A percentile compares a stretch with the other conserved stretches of the same genome.
Conservation (phyloP, 1,284 basidiomycete genomes). For the Ganoderma sp. region DNA sequence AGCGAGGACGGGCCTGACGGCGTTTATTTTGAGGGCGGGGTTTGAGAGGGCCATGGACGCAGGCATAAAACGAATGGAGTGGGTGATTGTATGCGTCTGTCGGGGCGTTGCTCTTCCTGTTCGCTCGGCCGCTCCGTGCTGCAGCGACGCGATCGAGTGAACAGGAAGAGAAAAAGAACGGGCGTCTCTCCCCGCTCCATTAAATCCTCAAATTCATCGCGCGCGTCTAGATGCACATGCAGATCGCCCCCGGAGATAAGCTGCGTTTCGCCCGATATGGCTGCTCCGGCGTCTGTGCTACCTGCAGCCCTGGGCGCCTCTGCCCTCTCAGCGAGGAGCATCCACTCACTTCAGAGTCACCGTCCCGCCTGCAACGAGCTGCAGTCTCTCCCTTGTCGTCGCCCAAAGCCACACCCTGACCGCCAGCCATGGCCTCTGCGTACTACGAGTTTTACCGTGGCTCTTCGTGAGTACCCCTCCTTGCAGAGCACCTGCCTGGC, state of each 20-base stretch:
- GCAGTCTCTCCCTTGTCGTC: neutral
- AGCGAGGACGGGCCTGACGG: slow-evolving; percentile 52
- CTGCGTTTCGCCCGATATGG: neutral
- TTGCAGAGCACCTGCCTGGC: slow-evolving; percentile 16
- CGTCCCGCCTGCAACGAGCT: too few species aligned
- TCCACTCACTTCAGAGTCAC: neutral
- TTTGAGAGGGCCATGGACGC: slow-evolving; percentile 41
- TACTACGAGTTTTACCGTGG: slow-evolving; percentile 93
- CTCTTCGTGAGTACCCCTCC: slow-evolving; percentile 71
- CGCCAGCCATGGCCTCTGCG: slow-evolving; percentile 66
- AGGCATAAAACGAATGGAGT: slow-evolving; percentile 29
- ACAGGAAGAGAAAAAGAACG: slow-evolving; percentile 51
- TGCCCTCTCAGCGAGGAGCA: too few species aligned
- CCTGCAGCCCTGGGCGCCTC: too few species aligned
- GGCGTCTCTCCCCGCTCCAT: slow-evolving; percentile 11
- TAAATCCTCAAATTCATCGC: slow-evolving; percentile 21
- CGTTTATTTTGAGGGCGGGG: slow-evolving; percentile 38
- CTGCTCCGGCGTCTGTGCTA: neutral
- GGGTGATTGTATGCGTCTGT: slow-evolving; percentile 13
- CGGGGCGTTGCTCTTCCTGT: slow-evolving; percentile 55
- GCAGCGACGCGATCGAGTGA: slow-evolving; percentile 45
- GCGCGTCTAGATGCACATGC: slow-evolving; percentile 4
- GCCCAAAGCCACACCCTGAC: slow-evolving; percentile 3
- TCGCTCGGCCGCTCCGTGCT: slow-evolving; percentile 47
- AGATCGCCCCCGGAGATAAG: slow-evolving; percentile 21